Percentiles rank a stretch among this genome's conserved stretches.
These are phyloP conservation scores for Ehretia macrophylla DNA, from an alignment of 257 asterid species.

Conservation along the genomic window DNA sequence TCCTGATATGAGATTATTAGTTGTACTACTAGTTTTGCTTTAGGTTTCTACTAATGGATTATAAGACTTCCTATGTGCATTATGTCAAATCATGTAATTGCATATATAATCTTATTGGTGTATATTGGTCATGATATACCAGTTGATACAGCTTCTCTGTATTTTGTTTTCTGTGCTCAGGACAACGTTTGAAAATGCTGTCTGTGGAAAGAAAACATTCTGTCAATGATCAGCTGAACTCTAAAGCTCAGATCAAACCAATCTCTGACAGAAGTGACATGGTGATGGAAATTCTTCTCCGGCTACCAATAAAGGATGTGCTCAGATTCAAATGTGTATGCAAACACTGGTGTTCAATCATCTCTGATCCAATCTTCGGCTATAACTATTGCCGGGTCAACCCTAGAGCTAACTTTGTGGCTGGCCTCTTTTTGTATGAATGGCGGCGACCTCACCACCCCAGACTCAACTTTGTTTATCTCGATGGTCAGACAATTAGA, in stretches of 20 bases:
- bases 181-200: not conserved
- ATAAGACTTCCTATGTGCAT: no score
- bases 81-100: no score
- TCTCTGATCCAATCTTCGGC: slow-evolving; percentile 9
- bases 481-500: not conserved
- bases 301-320: not conserved
- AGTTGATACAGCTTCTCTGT: no score
- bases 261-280: slow-evolving; percentile 4
- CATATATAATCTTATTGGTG: no score
- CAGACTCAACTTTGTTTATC: not conserved
- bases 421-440: not conserved
- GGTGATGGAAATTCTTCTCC: not conserved
- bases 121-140: no score
- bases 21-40: no score
- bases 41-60: no score
- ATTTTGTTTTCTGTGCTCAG: not conserved
- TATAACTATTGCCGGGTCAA: not conserved
- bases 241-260: not conserved
- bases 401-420: not conserved
- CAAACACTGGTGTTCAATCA: not conserved
- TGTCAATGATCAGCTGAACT: not conserved
- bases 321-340: slow-evolving; percentile 8
- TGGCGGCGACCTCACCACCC: not conserved
- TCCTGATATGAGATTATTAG: no score
- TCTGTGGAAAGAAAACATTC: not conserved